Conservation (phyloP, 352 stramenopile genomes). For the Lagenidium sp. region DNA sequence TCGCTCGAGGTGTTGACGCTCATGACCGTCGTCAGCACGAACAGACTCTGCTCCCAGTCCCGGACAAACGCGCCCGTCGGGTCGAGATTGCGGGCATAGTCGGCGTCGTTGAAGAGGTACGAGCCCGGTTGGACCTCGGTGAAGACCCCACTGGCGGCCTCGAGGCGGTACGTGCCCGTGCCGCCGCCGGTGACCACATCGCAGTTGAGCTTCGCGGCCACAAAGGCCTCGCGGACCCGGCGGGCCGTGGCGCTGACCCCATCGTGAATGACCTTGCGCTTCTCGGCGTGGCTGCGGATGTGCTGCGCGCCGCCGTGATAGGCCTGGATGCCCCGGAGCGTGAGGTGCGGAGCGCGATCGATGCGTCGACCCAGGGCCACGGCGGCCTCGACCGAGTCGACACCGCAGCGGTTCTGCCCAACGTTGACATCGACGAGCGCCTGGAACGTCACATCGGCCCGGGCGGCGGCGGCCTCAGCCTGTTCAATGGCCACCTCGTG, state of each 20-base stretch:
- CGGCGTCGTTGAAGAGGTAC: constrained; percentile 71
- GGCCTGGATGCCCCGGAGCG: constrained; percentile 49
- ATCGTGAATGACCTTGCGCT: constrained; percentile 26
- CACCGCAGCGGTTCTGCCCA: constrained; percentile 63
- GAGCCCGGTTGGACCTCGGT: constrained; percentile 71
- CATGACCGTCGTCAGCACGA: constrained; percentile 65
- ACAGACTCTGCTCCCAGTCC: constrained; percentile 55
- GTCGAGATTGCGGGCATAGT: constrained; percentile 53
- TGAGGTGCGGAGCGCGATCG: constrained; percentile 9
- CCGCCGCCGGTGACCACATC: constrained; percentile 61
- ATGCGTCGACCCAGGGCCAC: constrained; percentile 32
- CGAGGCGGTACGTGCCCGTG: constrained; percentile 57
- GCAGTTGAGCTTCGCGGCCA: constrained; percentile 23
- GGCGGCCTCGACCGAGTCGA: constrained; percentile 35
- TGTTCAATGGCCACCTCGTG: constrained; percentile 27
- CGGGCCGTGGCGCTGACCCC: constrained; percentile 29
- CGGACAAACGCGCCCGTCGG: constrained; percentile 24
- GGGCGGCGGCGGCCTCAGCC: constrained; percentile 19
- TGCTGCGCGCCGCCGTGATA: constrained; percentile 73
- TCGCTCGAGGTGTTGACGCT: constrained; percentile 28
- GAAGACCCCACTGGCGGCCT: constrained; percentile 50
- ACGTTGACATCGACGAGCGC: constrained; percentile 70
- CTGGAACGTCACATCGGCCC: constrained; percentile 23
- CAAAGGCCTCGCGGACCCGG: constrained; percentile 26
- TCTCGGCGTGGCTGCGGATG: constrained; percentile 47